Percentiles rank a stretch among this genome's conserved stretches.
Evolutionary conservation across 768 basidiomycete genomes (phyloP).

Genomic region (Lactarius deliciosus): DNA sequence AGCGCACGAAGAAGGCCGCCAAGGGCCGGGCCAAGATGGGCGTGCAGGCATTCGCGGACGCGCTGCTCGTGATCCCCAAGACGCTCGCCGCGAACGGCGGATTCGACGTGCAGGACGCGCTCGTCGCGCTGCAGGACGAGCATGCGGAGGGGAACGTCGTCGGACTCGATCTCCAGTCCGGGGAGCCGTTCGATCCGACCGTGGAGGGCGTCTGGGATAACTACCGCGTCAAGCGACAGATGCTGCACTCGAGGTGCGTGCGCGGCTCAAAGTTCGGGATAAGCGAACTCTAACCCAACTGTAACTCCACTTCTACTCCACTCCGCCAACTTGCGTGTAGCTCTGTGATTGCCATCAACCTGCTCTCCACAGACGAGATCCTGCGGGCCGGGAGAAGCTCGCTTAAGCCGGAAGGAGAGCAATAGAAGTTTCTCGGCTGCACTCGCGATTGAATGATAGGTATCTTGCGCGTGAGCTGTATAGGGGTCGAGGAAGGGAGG

Average conservation of each 20-base stretch:
- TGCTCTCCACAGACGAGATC: slow-evolving; percentile 95
- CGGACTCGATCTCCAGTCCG: slow-evolving; percentile 88
- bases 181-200: slow-evolving; percentile 95
- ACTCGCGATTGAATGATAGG: slow-evolving; percentile 4
- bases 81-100: slow-evolving; percentile 95
- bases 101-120: slow-evolving; percentile 93
- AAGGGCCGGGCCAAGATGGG: slow-evolving; percentile 98
- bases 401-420: slow-evolving; percentile 75
- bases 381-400: slow-evolving; percentile 86
- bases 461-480: neutral
- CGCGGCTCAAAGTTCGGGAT: slow-evolving; percentile 20
- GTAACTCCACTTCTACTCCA: neutral
- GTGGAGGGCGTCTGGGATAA: slow-evolving; percentile 99
- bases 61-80: slow-evolving; percentile 92
- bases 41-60: slow-evolving; percentile 95
- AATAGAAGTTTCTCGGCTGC: slow-evolving; percentile 36
- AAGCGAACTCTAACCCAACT: slow-evolving; percentile 29
- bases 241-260: slow-evolving; percentile 92
- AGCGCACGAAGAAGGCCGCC: slow-evolving; percentile 75
- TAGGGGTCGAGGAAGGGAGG: neutral
- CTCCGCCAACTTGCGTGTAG: slow-evolving; percentile 39
- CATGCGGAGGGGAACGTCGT: slow-evolving; percentile 91
- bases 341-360: slow-evolving; percentile 92
- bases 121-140: slow-evolving; percentile 94
- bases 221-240: slow-evolving; percentile 97